phyloP scores from a whole-genome alignment of 1,139 yeast genomes.

The Torulaspora pretoriensis region DNA sequence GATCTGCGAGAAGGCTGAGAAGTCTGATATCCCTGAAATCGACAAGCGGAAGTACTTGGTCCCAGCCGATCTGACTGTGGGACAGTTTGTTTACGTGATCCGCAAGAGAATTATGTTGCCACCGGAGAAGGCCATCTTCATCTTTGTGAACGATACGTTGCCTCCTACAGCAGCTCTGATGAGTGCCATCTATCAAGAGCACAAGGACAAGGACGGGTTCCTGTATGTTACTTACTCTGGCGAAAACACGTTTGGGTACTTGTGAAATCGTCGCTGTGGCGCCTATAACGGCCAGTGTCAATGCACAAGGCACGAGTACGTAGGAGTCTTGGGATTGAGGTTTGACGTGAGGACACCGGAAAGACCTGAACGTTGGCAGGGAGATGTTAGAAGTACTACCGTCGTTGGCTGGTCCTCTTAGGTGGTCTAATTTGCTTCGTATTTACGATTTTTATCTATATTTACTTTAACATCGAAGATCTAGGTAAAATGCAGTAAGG shows the following conservation, averaged over 20 bases:
- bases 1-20: constrained; percentile 96
- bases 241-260: constrained; percentile 69
- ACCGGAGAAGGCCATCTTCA: constrained; percentile 95
- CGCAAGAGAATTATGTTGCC: constrained; percentile 94
- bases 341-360: neutral
- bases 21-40: constrained; percentile 91
- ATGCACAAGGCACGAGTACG: neutral
- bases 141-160: constrained; percentile 90
- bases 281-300: neutral
- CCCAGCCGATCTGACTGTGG: constrained; percentile 93
- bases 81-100: constrained; percentile 95
- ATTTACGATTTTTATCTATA: constrained; percentile 3
- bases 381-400: neutral
- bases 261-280: neutral
- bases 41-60: constrained; percentile 96
- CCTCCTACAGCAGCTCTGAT: constrained; percentile 98
- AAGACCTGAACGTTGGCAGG: neutral
- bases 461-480: constrained; percentile 1
- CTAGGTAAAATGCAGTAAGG: neutral
- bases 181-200: constrained; percentile 92
- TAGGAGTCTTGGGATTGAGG: no score
- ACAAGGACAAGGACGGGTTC: constrained; percentile 96
- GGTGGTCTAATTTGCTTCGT: constrained; percentile 7
- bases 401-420: neutral
- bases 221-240: constrained; percentile 89